A percentile compares a stretch with the other conserved stretches of the same genome.
These are phyloP conservation scores for Rhodotorula sp. DNA, from an alignment of 1,284 basidiomycete genomes.

Conservation along the genomic window DNA sequence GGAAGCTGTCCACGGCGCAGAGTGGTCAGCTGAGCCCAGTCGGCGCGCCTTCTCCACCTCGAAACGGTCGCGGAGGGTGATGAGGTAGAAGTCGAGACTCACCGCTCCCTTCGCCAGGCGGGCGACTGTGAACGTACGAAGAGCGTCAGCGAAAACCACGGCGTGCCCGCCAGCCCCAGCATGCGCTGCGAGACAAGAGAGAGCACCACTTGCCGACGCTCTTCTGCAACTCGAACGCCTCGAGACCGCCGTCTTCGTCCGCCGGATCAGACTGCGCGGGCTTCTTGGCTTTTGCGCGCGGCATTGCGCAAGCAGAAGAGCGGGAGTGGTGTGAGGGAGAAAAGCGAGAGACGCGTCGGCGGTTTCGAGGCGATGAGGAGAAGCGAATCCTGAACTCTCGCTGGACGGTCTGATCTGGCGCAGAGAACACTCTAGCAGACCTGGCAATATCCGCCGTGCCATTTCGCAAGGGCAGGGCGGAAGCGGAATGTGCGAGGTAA, in stretches of 20 bases:
- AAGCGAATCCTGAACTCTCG: no score
- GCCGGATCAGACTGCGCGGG: neutral
- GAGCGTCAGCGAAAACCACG: neutral
- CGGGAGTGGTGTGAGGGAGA: neutral
- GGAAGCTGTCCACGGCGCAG: slow-evolving; percentile 16
- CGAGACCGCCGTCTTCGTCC: slow-evolving; percentile 22
- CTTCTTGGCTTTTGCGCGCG: slow-evolving; percentile 15
- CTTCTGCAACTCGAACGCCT: slow-evolving; percentile 33
- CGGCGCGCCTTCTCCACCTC: neutral
- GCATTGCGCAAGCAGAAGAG: neutral
- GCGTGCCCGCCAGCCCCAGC: neutral
- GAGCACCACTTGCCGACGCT: slow-evolving; percentile 25
- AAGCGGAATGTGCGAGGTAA: neutral
- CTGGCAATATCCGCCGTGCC: no score
- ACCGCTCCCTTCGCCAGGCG: slow-evolving; percentile 23
- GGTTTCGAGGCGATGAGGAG: neutral
- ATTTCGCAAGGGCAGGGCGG: no score
- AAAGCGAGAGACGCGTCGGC: neutral
- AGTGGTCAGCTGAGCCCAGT: neutral
- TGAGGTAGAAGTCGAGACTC: neutral
- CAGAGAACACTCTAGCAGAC: no score
- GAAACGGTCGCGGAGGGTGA: neutral
- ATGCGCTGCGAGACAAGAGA: neutral
- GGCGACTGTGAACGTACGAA: slow-evolving; percentile 13
- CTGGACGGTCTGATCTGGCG: no score